Evolutionary conservation across 495 filamentous ascomycete genomes (phyloP).

Genomic region (Jackrogersella minutella): DNA sequence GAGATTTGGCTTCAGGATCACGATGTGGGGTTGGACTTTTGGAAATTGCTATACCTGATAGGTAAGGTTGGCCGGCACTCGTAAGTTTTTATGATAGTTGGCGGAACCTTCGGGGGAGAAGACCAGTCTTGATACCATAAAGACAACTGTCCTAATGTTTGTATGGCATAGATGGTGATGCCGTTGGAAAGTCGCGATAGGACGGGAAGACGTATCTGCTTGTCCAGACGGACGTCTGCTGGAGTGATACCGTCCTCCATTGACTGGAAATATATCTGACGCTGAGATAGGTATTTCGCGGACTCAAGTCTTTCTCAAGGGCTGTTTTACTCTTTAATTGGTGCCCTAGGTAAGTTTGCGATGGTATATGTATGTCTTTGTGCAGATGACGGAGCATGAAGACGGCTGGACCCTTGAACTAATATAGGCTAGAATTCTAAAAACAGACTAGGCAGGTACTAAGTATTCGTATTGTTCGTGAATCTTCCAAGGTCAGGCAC

Average conservation of each 20-base stretch:
- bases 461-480: background rate
- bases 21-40: background rate
- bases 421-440: too few species aligned
- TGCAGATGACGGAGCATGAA: too few species aligned
- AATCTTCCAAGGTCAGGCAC: too few species aligned
- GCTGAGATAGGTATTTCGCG: background rate
- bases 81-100: slow-evolving; percentile 47
- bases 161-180: slow-evolving; percentile 4
- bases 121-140: slow-evolving; percentile 37
- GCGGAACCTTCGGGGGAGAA: slow-evolving; percentile 29
- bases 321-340: too few species aligned
- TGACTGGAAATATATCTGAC: background rate
- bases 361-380: too few species aligned
- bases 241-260: slow-evolving; percentile 11
- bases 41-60: slow-evolving; percentile 42
- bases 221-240: slow-evolving; percentile 4
- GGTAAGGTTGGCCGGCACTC: slow-evolving; percentile 43
- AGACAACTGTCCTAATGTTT: background rate
- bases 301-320: background rate
- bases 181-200: slow-evolving; percentile 10
- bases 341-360: too few species aligned
- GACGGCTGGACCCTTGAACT: too few species aligned
- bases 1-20: background rate
- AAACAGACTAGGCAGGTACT: too few species aligned
- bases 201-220: slow-evolving; percentile 19